phyloP scores from a whole-genome alignment of 108 stramenopile genomes.

The Cyclotella kingstonii region DNA sequence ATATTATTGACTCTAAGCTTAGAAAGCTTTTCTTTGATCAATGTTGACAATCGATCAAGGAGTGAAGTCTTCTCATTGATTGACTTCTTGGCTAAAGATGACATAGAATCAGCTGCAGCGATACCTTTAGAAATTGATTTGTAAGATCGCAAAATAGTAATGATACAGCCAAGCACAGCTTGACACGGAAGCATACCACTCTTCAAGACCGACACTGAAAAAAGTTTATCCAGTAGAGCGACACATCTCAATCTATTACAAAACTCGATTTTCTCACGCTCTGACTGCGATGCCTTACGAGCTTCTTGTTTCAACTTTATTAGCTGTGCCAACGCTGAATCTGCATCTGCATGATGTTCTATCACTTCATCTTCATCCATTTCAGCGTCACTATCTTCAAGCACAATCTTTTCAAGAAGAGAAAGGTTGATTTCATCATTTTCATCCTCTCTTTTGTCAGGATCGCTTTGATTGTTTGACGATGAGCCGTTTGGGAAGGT shows the following conservation, averaged over 20 bases:
- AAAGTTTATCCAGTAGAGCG: constrained; percentile 62
- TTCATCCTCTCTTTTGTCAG: constrained; percentile 28
- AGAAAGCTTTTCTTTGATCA: constrained; percentile 65
- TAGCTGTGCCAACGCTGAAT: constrained; percentile 77
- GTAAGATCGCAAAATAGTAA: constrained; percentile 54
- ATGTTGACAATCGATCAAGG: constrained; percentile 50
- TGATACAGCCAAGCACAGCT: constrained; percentile 48
- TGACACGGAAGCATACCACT: constrained; percentile 51
- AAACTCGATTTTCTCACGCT: constrained; percentile 65
- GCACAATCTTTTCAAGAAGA: constrained; percentile 65
- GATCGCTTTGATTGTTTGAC: constrained; percentile 11
- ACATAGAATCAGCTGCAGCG: constrained; percentile 23
- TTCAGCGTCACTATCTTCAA: constrained; percentile 78
- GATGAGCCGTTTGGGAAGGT: no score
- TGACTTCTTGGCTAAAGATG: constrained; percentile 29
- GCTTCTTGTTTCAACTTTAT: constrained; percentile 84
- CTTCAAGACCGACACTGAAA: constrained; percentile 48
- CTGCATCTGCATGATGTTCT: constrained; percentile 89
- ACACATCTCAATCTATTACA: constrained; percentile 71
- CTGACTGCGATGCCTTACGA: constrained; percentile 71
- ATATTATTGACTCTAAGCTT: constrained; percentile 47
- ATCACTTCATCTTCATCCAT: constrained; percentile 48
- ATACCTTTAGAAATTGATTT: constrained; percentile 45
- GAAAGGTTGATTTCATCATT: constrained; percentile 66
- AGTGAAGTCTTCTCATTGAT: constrained; percentile 57